phyloP scores from a whole-genome alignment of 345 rosid species.

The Nephelium lappaceum region DNA sequence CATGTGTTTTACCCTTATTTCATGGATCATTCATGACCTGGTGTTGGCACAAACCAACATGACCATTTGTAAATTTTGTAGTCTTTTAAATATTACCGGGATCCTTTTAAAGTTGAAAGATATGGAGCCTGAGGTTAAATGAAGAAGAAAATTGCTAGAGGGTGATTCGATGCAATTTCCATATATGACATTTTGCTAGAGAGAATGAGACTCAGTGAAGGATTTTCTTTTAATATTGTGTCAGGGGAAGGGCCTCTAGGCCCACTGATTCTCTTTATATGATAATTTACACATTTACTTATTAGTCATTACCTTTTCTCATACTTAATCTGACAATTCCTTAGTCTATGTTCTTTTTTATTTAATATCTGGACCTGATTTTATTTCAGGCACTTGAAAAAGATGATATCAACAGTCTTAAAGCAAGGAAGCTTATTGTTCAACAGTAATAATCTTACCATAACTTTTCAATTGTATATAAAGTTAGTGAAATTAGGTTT shows the following conservation, averaged over 20 bases:
- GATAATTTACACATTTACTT: neutral
- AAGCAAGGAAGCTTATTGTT: conserved; percentile 79
- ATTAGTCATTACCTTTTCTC: neutral
- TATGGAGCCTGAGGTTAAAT: neutral
- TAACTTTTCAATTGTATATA: conserved; percentile 2
- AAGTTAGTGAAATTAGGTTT: conserved; percentile 6
- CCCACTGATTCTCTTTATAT: neutral
- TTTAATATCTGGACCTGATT: neutral
- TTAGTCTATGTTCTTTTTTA: neutral
- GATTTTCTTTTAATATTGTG: neutral
- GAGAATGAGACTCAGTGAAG: neutral
- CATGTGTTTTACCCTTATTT: neutral
- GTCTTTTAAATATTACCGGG: neutral
- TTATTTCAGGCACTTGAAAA: conserved; percentile 59
- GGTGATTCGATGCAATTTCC: neutral
- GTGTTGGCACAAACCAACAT: neutral
- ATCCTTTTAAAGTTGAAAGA: conserved; percentile 2
- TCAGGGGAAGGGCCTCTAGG: neutral
- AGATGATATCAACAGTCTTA: conserved; percentile 62
- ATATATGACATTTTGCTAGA: neutral
- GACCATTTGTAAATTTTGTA: neutral
- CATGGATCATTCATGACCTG: neutral
- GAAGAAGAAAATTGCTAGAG: neutral
- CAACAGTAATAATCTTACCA: conserved; percentile 48
- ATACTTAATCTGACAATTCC: conserved; percentile 7